Evolutionary conservation across 768 basidiomycete genomes (phyloP), one percentile per base, ranked within the genome.

Genomic region (Xerocomus brunneocitrinus): DNA sequence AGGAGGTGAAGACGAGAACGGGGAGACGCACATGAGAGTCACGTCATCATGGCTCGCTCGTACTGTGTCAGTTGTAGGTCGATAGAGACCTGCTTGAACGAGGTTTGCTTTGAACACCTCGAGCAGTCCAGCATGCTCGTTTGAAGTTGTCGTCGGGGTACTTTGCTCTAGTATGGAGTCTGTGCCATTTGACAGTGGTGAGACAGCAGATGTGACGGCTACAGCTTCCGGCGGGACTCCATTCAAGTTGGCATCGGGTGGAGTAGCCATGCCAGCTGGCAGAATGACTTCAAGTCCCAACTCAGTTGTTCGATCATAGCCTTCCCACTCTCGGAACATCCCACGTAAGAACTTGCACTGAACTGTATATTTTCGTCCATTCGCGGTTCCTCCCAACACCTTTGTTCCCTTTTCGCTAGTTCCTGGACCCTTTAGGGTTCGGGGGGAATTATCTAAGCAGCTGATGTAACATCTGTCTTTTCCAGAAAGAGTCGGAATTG

Each of bases 21-120:
- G 3, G 31, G 19, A 1, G 28, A 72, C 81, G 47, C 55, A 89
- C 86, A 87, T 63, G 19, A 92, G 67, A 3, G 85, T 87, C 1
- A 76, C 61, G 39, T 91, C 89, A 47, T 87, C 81, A 56, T 84
- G 82, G 3, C 81, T 82, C 0, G 84, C 73, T 14, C 56, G 61
- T 28, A 43, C 47, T 1, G 53, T 58, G 27, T 71, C 70, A 14
- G 67, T 58, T 2, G 68, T 53, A 14, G 76, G 74, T 5, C 54
- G 65, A 65, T 85, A 89, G 31, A 88, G 74, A n/a, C 74, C 70
- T 3, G 77, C 77, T 25, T 75, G 69, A 3, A 56, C 59, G 14
- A 90, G 73, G 41, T 70, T 73, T 12, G 71, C 60, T 62, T 81
- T 86, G 75, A 91, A 87, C 0, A 65, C 60, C 5, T 66, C 62